Conservation (phyloP, 1,139 yeast species). For the Pichia sp. region DNA sequence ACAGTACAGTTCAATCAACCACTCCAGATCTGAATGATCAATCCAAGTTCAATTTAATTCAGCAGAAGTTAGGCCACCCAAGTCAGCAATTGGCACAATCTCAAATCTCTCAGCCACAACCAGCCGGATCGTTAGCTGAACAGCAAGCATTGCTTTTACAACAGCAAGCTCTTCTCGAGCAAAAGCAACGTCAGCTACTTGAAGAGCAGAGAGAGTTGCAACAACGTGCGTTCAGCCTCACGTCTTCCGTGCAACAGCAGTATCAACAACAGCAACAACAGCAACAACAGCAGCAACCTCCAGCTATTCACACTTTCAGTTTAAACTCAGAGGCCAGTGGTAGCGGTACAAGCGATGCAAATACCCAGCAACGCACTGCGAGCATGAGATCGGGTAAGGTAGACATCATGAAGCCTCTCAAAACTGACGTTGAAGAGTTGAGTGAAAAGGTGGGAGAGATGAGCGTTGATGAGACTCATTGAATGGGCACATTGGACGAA, state of each 20-base stretch:
- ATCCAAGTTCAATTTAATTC: conserved; percentile 8
- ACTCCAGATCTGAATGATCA: conserved; percentile 5
- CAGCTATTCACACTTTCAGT: conserved; percentile 11
- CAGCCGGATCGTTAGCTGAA: conserved; percentile 12
- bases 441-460: conserved; percentile 26
- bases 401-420: conserved; percentile 2
- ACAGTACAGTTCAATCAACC: conserved; percentile 3
- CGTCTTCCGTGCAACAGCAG: conserved; percentile 19
- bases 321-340: conserved; percentile 12
- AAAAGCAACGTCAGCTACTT: conserved; percentile 19
- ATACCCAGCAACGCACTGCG: conserved; percentile 3
- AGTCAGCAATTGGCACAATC: not conserved
- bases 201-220: conserved; percentile 21
- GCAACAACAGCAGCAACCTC: not conserved
- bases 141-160: conserved; percentile 19
- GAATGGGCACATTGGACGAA: not conserved
- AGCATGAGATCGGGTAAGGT: conserved; percentile 5
- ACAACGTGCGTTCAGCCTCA: conserved; percentile 20
- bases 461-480: conserved; percentile 17
- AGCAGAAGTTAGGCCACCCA: conserved; percentile 2
- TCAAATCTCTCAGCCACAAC: conserved; percentile 1
- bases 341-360: not conserved
- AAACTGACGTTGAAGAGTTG: conserved; percentile 12
- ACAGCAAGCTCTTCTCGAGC: conserved; percentile 21
- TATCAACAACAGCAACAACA: conserved; percentile 18